Evolutionary conservation across 2,329 filamentous ascomycete species (phyloP).

Genomic region (Arachnomyces sp.): DNA sequence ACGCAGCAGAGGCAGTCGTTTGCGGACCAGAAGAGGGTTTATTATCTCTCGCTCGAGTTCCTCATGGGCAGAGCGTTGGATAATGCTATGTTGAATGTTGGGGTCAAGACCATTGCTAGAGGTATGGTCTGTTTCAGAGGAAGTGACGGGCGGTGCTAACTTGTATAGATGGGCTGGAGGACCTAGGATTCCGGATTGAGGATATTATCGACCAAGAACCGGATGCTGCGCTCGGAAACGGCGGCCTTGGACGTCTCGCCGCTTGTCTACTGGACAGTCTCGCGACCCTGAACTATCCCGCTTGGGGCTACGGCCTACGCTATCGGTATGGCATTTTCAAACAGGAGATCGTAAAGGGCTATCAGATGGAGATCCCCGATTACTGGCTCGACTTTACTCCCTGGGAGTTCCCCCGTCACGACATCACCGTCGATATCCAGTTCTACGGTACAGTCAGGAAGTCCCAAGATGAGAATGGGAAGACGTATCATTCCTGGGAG

Average conservation of each 20-base stretch:
- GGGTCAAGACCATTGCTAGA: conserved; percentile 74
- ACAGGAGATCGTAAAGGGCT: conserved; percentile 96
- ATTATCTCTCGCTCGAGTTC: conserved; percentile 96
- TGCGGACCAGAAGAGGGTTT: conserved; percentile 83
- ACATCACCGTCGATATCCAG: conserved; percentile 93
- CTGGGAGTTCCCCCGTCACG: conserved; percentile 95
- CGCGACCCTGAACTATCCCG: conserved; percentile 87
- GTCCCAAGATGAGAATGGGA: conserved; percentile 66
- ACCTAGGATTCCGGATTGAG: conserved; percentile 94
- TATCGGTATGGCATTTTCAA: conserved; percentile 99
- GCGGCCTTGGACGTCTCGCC: conserved; percentile 86
- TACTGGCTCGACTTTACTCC: conserved; percentile 99
- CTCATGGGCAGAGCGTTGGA: conserved; percentile 94
- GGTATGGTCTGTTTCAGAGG: no score
- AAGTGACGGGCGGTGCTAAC: no score
- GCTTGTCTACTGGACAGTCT: conserved; percentile 96
- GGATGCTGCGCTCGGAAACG: conserved; percentile 92
- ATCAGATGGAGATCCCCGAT: conserved; percentile 95
- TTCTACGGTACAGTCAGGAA: conserved; percentile 86
- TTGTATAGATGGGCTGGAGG: conserved; percentile 63
- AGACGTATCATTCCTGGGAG: conserved; percentile 70
- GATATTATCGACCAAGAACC: conserved; percentile 93
- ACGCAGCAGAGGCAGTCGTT: conserved; percentile 95
- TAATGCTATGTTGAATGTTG: conserved; percentile 97
- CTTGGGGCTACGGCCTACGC: conserved; percentile 93